phyloP scores from a whole-genome alignment of 768 basidiomycete species.

The Mycena pura region DNA sequence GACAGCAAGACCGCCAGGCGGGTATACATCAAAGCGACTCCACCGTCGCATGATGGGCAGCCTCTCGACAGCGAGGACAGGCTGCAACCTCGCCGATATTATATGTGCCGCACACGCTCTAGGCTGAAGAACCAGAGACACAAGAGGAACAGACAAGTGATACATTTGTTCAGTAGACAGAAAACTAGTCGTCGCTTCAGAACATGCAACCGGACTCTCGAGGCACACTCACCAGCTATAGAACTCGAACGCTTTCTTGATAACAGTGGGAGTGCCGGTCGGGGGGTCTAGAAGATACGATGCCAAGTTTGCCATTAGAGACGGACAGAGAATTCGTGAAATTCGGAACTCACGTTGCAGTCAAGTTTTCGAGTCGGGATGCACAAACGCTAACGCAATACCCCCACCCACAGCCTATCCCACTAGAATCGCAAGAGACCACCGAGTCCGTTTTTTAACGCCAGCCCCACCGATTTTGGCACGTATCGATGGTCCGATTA shows the following conservation, averaged over 20 bases:
- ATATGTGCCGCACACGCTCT: too few species aligned
- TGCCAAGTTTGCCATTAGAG: conserved; percentile 3
- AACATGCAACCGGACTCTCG: background rate
- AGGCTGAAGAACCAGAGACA: too few species aligned
- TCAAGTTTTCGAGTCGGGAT: background rate
- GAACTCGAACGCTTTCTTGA: conserved; percentile 54
- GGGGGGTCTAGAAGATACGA: conserved; percentile 16
- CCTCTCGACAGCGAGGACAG: too few species aligned
- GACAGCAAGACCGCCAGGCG: too few species aligned
- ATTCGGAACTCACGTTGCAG: conserved; percentile 3
- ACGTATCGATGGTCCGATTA: conserved; percentile 53
- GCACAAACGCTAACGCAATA: conserved; percentile 4
- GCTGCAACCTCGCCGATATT: too few species aligned
- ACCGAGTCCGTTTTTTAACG: conserved; percentile 23
- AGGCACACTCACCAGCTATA: conserved; percentile 38
- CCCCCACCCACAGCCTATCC: conserved; percentile 8
- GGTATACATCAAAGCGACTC: too few species aligned
- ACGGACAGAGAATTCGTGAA: conserved; percentile 8
- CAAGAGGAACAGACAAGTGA: too few species aligned
- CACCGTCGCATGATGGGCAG: too few species aligned
- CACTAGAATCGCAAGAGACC: conserved; percentile 23
- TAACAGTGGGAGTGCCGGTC: conserved; percentile 23
- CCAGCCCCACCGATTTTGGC: background rate
- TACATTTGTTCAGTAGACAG: background rate
- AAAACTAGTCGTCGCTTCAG: background rate